phyloP scores from a whole-genome alignment of 2,329 filamentous ascomycete genomes.

The Nigrograna mackinnonii region DNA sequence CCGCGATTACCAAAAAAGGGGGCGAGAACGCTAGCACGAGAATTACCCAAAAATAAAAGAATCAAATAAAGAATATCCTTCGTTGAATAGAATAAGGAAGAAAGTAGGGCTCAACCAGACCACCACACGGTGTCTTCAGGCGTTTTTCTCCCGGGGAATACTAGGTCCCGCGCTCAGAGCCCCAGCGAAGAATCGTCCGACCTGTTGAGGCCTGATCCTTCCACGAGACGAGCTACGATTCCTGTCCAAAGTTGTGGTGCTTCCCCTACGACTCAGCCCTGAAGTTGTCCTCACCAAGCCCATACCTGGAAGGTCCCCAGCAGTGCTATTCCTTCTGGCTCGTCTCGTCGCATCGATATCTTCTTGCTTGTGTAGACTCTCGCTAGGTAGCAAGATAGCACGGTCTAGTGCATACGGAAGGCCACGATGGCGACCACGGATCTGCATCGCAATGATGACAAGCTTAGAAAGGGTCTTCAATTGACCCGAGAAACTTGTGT shows the following conservation, averaged over 20 bases:
- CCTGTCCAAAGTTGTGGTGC: conserved; percentile 4
- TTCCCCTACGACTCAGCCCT: conserved; percentile 13
- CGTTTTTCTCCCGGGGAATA: conserved; percentile 21
- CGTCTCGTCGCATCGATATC: conserved; percentile 54
- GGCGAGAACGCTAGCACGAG: too few relatives aligned
- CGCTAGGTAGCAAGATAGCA: conserved; percentile 69
- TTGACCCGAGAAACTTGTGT: conserved; percentile 81
- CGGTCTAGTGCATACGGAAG: conserved; percentile 70
- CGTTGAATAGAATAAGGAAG: too few relatives aligned
- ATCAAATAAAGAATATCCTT: too few relatives aligned
- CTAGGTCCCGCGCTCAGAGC: conserved; percentile 33
- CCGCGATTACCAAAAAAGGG: too few relatives aligned
- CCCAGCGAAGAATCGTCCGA: conserved; percentile 25
- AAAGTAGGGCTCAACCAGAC: too few relatives aligned
- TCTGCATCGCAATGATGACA: conserved; percentile 68
- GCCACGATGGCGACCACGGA: conserved; percentile 67
- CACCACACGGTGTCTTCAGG: too few relatives aligned
- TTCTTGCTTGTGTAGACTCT: conserved; percentile 65
- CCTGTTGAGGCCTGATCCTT: conserved; percentile 9
- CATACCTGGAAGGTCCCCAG: conserved; percentile 16
- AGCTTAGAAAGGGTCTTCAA: conserved; percentile 73
- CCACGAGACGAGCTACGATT: conserved; percentile 1
- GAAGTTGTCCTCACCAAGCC: conserved; percentile 23
- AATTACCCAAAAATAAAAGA: too few relatives aligned
- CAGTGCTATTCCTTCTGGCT: conserved; percentile 27